Evolutionary conservation across 129 eudicot species (phyloP), one percentile per base, ranked within the genome.

Genomic region (Tagetes erecta): DNA sequence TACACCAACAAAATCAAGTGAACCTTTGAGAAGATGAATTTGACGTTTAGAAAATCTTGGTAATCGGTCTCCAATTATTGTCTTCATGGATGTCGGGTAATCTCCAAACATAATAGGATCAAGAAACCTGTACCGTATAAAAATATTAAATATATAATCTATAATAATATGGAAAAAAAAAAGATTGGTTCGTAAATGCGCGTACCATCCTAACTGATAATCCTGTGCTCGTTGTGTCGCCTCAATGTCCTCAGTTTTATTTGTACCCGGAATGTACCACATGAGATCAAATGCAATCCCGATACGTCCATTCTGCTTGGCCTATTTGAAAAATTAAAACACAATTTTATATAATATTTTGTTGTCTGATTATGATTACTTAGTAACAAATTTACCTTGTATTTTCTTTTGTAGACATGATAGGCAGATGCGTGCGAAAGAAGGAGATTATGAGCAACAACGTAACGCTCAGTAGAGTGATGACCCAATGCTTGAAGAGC

Each of bases 391-490:
- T 4, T 42, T 71, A 85, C 99, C 96, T 95, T 84, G 83, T 86
- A 95, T 47, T 85, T 91, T 74, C 78, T 84, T 72, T 80, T 85
- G 68, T 95, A 95, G 34, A 87, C 70, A 55, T 87, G 84, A 0
- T 67, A 80, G 3, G 80, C 92, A 9, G 96, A 70, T 14, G 96
- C 93, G 71, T 95, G 99, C 2, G 97, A 74, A 67, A 91, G 97
- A 39, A 95, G 96, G 62, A 83, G 70, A 39, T 88, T 85, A 69
- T 91, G 97, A 12, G 76, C 97, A 12, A 88, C 99, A 10, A 91
- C 86, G 74, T 95, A 95, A 38, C 97, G 99, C 71, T 95, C 97
- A 9, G 96, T 91, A 46, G 99, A 91, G 78, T 97, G 91, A 38
- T 94, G 86, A 1, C 92, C 86, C 0, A 97, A 97, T n/a, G 99